Evolutionary conservation across 768 basidiomycete genomes (phyloP).

Genomic region (Boletus coccyginus): DNA sequence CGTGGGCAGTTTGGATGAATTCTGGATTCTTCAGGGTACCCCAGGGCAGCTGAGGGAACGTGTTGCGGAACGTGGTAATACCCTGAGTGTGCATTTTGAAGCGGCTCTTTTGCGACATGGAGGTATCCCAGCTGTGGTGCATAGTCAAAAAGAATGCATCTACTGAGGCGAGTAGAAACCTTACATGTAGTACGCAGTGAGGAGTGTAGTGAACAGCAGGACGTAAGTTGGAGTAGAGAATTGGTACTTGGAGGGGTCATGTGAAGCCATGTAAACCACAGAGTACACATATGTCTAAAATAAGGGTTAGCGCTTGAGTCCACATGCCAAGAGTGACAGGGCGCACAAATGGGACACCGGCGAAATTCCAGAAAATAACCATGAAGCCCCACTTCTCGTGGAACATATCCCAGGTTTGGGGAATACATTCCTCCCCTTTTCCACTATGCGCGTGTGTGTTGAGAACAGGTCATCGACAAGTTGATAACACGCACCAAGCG

Average conservation of each 20-base stretch:
- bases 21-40: slow-evolving; percentile 81
- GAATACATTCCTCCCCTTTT: slow-evolving; percentile 93
- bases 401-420: slow-evolving; percentile 99
- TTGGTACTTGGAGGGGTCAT: slow-evolving; percentile 81
- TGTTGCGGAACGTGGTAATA: slow-evolving; percentile 77
- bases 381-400: slow-evolving; percentile 99
- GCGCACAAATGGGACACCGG: slow-evolving; percentile 86
- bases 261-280: slow-evolving; percentile 96
- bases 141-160: not conserved
- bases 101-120: slow-evolving; percentile 95
- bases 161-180: slow-evolving; percentile 17
- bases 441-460: slow-evolving; percentile 43
- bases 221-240: slow-evolving; percentile 80
- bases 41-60: slow-evolving; percentile 93
- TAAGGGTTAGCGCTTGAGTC: not conserved
- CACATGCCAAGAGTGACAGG: not conserved
- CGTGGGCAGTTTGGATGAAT: slow-evolving; percentile 91
- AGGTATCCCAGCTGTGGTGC: slow-evolving; percentile 74
- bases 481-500: slow-evolving; percentile 60
- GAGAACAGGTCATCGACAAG: not conserved
- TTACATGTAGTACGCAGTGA: slow-evolving; percentile 85
- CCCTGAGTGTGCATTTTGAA: slow-evolving; percentile 98
- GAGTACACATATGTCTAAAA: slow-evolving; percentile 92
- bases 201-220: slow-evolving; percentile 68
- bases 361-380: slow-evolving; percentile 98